These are phyloP conservation scores for Edaphochlamys debaryana DNA, from an alignment of 139 green algal species.

Conservation along the genomic window DNA sequence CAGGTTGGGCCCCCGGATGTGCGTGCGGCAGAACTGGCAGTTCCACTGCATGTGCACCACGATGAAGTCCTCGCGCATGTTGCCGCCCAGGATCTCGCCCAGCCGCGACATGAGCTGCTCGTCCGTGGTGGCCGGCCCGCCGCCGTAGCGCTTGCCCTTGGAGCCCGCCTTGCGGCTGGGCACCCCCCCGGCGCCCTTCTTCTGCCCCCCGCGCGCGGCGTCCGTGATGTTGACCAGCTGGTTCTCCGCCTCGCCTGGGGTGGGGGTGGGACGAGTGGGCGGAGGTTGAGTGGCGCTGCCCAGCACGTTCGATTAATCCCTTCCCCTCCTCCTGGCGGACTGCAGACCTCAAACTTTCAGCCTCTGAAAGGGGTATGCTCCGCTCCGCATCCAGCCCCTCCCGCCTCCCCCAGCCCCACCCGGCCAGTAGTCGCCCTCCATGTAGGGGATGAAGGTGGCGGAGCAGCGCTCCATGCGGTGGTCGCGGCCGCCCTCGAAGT, in stretches of 20 bases:
- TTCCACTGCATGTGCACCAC: conserved; percentile 94
- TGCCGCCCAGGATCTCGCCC: conserved; percentile 84
- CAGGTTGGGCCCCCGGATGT: conserved; percentile 43
- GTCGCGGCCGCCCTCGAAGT: conserved; percentile 88
- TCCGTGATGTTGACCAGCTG: conserved; percentile 66
- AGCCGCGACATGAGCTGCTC: conserved; percentile 85
- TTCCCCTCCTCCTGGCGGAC: too few relatives aligned
- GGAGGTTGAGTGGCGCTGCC: too few relatives aligned
- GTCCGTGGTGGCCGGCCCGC: conserved; percentile 60
- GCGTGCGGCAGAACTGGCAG: conserved; percentile 87
- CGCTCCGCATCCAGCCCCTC: too few relatives aligned
- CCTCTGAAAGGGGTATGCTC: too few relatives aligned
- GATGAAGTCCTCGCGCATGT: conserved; percentile 99
- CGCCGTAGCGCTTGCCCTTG: conserved; percentile 85
- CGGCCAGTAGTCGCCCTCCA: conserved; percentile 99
- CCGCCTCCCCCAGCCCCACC: too few relatives aligned
- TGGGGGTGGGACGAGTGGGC: too few relatives aligned
- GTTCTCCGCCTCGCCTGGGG: conserved; percentile 76
- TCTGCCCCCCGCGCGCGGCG: conserved; percentile 45
- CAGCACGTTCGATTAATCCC: too few relatives aligned
- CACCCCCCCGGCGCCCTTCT: conserved; percentile 45
- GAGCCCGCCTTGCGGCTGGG: conserved; percentile 51
- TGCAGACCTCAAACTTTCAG: too few relatives aligned
- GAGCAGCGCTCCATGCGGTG: conserved; percentile 69
- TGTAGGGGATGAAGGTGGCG: conserved; percentile 89